These are phyloP conservation scores for Strobilomyces echinocephalus DNA, from an alignment of 768 basidiomycete genomes.

Conservation along the genomic window DNA sequence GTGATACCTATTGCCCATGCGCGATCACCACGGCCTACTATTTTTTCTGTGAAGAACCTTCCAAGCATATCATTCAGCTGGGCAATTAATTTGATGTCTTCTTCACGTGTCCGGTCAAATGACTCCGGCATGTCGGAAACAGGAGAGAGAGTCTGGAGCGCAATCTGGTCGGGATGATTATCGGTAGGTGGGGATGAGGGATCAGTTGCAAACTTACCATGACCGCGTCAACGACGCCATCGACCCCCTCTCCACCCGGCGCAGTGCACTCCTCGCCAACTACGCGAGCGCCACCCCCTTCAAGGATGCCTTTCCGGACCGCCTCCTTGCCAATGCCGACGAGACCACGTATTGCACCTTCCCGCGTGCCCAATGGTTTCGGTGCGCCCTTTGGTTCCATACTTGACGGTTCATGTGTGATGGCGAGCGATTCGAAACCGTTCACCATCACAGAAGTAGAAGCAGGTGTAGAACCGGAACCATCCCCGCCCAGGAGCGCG, in stretches of 20 bases:
- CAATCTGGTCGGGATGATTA: slow-evolving; percentile 40
- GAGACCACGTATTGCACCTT: slow-evolving; percentile 86
- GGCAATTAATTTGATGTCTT: slow-evolving; percentile 43
- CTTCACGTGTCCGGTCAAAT: slow-evolving; percentile 44
- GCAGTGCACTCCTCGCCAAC: slow-evolving; percentile 61
- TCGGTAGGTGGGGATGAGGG: not conserved
- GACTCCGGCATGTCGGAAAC: slow-evolving; percentile 55
- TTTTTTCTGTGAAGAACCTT: slow-evolving; percentile 52
- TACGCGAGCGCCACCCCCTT: slow-evolving; percentile 72
- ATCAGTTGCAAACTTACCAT: slow-evolving; percentile 41
- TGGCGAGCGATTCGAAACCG: slow-evolving; percentile 26
- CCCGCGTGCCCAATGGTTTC: slow-evolving; percentile 78
- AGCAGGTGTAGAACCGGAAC: slow-evolving; percentile 6
- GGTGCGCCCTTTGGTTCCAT: slow-evolving; percentile 35
- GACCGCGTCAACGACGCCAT: slow-evolving; percentile 52
- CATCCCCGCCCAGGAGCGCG: slow-evolving; percentile 55
- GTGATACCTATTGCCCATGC: slow-evolving; percentile 63
- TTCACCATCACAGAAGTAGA: slow-evolving; percentile 19
- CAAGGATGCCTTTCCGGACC: slow-evolving; percentile 74
- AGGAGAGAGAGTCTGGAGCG: slow-evolving; percentile 55
- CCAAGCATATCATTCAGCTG: slow-evolving; percentile 56
- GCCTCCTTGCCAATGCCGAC: slow-evolving; percentile 83
- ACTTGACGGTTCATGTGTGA: slow-evolving; percentile 28
- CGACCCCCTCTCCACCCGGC: slow-evolving; percentile 29
- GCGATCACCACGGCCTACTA: slow-evolving; percentile 47